Evolutionary conservation across 805 yeast genomes (phyloP), one percentile per base, ranked within the genome.

Genomic region (Saccharomyces eubayanus): DNA sequence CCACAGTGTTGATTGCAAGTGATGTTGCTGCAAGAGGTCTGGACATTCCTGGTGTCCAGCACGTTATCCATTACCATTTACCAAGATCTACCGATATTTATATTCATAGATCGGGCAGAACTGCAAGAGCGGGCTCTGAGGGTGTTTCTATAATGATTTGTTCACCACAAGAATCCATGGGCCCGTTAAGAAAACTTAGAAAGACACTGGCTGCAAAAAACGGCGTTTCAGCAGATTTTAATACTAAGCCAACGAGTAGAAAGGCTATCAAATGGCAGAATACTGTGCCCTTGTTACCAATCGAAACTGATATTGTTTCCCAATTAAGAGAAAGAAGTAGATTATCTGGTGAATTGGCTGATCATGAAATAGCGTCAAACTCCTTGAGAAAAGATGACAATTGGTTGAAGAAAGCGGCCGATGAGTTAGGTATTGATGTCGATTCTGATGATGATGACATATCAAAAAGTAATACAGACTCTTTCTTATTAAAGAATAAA

Each of bases 11-110:
- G 53, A 80, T 94, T 51, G 96, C 97, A 0, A 89, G 98, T 3
- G 99, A 94, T 71, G 98, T 94, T 48, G 99, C 99, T 1, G 99
- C 99, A 3, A 82, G 99, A 76, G 99, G 99, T 55, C 77, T 94
- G 55, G 99, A 94, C 76, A 89, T 94, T 52, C 86, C 96, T 2
- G 80, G 79, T 48, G 91, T 94, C 51, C 85, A 90, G 62, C 98
- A 94, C 69, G 98, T 94, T 49, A 87, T 92, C 21, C 99, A 94
- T 70, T 94, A 92, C 66, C 97, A 94, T 71, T 77, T 94, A 57
- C 98, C 99, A 10, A 78, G 98, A 57, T 78, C 95, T 14, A 97
- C 97, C 0, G 99, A 94, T 65, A 83, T 89, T 50, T 94, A 94
- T 66, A 84, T 94, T 61, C 99, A 94, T 71, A 80, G 99, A 69